Percentiles rank a stretch among this genome's conserved stretches.
Conservation (phyloP, 805 yeast genomes). For the Saturnispora sekii region DNA sequence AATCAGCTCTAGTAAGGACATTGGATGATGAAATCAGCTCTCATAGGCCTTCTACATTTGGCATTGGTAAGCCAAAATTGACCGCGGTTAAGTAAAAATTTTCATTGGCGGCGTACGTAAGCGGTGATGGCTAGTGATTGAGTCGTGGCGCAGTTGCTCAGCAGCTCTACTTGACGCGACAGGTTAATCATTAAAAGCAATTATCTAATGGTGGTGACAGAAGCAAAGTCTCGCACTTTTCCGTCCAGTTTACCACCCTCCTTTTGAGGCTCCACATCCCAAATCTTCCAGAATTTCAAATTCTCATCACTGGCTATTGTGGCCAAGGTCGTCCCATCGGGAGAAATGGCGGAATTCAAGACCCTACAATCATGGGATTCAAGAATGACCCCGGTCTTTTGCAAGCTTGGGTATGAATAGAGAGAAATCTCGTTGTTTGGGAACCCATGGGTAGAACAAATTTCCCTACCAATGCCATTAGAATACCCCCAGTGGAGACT, state of each 20-base stretch:
- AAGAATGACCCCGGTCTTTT: slow-evolving; percentile 76
- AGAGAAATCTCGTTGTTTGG: slow-evolving; percentile 79
- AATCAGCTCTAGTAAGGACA: too few relatives aligned
- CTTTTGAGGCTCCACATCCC: slow-evolving; percentile 38
- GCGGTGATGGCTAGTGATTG: too few relatives aligned
- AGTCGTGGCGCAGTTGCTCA: neutral
- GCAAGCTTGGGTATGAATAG: slow-evolving; percentile 78
- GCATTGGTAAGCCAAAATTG: too few relatives aligned
- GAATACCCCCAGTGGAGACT: slow-evolving; percentile 86
- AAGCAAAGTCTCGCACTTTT: neutral
- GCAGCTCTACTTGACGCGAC: neutral
- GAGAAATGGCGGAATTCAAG: slow-evolving; percentile 72
- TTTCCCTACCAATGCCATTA: slow-evolving; percentile 63
- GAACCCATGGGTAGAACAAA: slow-evolving; percentile 89
- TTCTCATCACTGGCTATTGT: slow-evolving; percentile 96
- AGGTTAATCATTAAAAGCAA: neutral
- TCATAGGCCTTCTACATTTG: too few relatives aligned
- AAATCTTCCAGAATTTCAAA: slow-evolving; percentile 87
- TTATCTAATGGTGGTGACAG: slow-evolving; percentile 28
- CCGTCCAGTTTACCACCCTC: neutral
- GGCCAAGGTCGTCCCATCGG: slow-evolving; percentile 83
- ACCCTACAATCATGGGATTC: slow-evolving; percentile 89
- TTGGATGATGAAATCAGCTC: too few relatives aligned
- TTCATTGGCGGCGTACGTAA: too few relatives aligned
- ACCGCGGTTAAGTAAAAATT: too few relatives aligned